Base-by-base conservation (phyloP, 805 yeast genomes). In the Candida pini region DNA sequence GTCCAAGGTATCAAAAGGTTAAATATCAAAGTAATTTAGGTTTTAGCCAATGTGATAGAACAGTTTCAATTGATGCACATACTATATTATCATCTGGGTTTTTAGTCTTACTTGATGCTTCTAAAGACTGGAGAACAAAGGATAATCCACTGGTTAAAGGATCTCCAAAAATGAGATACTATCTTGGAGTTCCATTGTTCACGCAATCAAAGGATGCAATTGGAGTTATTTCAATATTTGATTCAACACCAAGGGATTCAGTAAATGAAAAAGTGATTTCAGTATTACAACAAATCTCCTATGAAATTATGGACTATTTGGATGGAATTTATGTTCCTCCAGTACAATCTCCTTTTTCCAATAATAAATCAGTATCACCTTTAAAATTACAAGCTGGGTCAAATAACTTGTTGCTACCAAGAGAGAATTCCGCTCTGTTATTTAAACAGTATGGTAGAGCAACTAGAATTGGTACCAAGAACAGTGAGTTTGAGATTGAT, bases 51-150 rank as follows among this genome's bases (percentile, higher is more conserved):
- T 66, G 76, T 32, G 76, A 77, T 9, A 62, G 86, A 34, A 57
- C 54, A 15, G 58, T 76, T 2, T 76, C 87, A 6, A 55, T 83
- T 30, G 92, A 83, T 51, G 76, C 76, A 7, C 90, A 83, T 57
- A 66, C 87, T 0, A 66, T 83, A 2, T 56, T 83, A 23, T 78
- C 88, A 0, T 54, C 63, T 6, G 76, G 66, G 2, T 66, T 68
- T 40, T 71, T 83, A 35, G 60, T 76, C 4, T 44, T 83, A 6
- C 51, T 66, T 5, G 84, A 82, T 52, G 78, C 88, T 3, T 54
- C 75, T 5, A 59, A 60, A 23, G 94, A 83, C 50, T 83, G 94
- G 92, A 64, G 94, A 51, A 70, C 79, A 4, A 48, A 57, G 13
- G 58, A 63, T 26, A 79, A 76, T 47, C 90, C 90, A 0, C 62